These are phyloP conservation scores for Antonospora locustae DNA, from an alignment of 371 early-diverging fungal genomes.

Conservation along the genomic window DNA sequence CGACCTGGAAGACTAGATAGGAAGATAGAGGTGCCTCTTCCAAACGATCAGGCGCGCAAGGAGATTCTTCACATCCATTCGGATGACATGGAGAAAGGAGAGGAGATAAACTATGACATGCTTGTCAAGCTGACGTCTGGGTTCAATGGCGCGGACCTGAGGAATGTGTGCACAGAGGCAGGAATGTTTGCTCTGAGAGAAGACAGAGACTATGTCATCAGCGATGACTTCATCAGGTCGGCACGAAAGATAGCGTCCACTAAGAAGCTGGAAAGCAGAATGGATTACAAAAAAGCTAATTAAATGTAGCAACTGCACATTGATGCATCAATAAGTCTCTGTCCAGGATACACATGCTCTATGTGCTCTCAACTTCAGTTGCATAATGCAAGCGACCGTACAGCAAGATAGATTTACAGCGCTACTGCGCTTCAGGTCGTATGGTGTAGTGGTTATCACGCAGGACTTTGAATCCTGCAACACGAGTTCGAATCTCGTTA, in stretches of 20 bases:
- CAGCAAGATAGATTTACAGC: too few species aligned
- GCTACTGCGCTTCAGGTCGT: too few species aligned
- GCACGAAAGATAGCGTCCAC: constrained; percentile 89
- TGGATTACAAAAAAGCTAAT: constrained; percentile 70
- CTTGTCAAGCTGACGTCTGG: constrained; percentile 90
- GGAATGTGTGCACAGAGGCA: constrained; percentile 97
- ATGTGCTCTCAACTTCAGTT: too few species aligned
- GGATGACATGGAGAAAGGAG: constrained; percentile 72
- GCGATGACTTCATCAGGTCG: constrained; percentile 98
- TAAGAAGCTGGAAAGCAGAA: constrained; percentile 90
- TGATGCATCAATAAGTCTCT: too few species aligned
- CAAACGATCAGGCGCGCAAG: constrained; percentile 70
- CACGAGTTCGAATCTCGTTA: constrained; percentile 62
- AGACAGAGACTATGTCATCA: constrained; percentile 84
- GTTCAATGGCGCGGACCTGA: constrained; percentile 95
- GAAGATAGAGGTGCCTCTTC: constrained; percentile 95
- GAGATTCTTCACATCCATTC: constrained; percentile 95
- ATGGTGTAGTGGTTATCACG: constrained; percentile 60
- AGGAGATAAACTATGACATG: constrained; percentile 80
- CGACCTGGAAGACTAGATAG: constrained; percentile 91
- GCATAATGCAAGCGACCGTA: too few species aligned
- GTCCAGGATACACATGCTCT: too few species aligned
- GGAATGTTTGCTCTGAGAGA: constrained; percentile 99
- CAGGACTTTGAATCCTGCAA: constrained; percentile 61
- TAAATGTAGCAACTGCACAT: too few species aligned